Base-by-base conservation (phyloP, 768 basidiomycete genomes). In the Panellus pusillus region DNA sequence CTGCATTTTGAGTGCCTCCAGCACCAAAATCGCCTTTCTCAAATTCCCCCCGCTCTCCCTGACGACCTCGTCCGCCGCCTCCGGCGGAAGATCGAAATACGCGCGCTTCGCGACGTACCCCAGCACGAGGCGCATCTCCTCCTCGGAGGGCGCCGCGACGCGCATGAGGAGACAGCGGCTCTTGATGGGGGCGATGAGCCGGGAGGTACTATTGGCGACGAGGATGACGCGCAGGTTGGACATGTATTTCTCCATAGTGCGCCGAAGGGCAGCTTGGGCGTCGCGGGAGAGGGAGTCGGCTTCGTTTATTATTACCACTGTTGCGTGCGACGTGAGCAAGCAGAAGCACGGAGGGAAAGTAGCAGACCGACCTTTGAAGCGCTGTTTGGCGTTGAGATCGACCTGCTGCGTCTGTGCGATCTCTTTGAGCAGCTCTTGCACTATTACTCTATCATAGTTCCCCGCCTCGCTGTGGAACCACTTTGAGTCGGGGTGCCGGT, bases 221-320 rank as follows among this genome's bases (percentile, higher is more conserved):
- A 99, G 79, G 61, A 99, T 96, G 64, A 99, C 87, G 27, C 96
- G 85, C 83, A 99, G 82, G 68, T 98, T 99, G 38, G 87, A 85
- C 90, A 97, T 98, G 76, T 96, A 98, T 71, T 98, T 98, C 68
- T 99, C 96, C 96, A 98, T 99, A 9, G 96, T 99, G 52, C 96
- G 80, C 64, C 96, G 86, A 31, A 99, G 80, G 8, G 96, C 96
- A 0, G 96, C 94, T 74, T 99, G 96, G 1, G 96, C 96, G 72
- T 99, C 96, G 49, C 96, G 86, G 11, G 92, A 86, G 38, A 99
- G 79, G 0, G 91, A 87, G 68, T 99, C 96, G 2, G 96, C 96
- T 72, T 98, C 96, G 62, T 98, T 98, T 65, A 99, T 97, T 53
- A 99, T 80, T 46, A 99, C 95, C n/a, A 95, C 96, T 98, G 24